Base-by-base conservation (phyloP, 2,329 filamentous ascomycete genomes). In the Diplocarpon rosae region DNA sequence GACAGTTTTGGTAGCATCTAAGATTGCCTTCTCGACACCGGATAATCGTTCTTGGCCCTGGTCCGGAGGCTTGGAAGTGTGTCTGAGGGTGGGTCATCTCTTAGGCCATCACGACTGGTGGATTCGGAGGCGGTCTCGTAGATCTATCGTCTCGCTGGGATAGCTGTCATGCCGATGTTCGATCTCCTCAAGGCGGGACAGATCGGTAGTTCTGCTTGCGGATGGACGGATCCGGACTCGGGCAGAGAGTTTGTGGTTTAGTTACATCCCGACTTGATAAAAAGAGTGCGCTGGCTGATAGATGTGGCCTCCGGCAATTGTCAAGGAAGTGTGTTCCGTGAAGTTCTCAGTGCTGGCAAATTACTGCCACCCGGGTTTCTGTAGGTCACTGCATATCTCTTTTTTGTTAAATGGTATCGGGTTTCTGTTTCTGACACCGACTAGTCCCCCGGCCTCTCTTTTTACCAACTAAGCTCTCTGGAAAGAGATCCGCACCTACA, bases 191-290 rank as follows among this genome's bases (percentile, higher is more conserved):
- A 1, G 29, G 27, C 9, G 28, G 41, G 33, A 6, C 37, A 34
- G 27, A 47, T 48, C 8, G 48, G 49, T 33, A 51, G 52, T 42
- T 52, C 48, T 8, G 43, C 44, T 12, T 52, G 45, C 34, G 71
- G 70, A 4, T 70, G 67, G 71, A 71, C 69, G 0, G 67, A 65
- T 2, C 58, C 62, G 2, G 62, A 67, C 17, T 43, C 41, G 17
- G 71, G 70, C 13, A 66, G 70, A 3, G 70, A 73, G 52, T 71
- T 73, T 38, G 66, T 63, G n/a, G 64, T 66, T 31, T 63, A 37
- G 41, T 28, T 24, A 24, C 20, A 24, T 24, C 7, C 7, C 20
- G 20, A 24, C 7, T 3, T 24, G 20, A 24, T 24, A 3, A 24
- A n/a, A n/a, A n/a, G 20, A 24, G 7, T 24, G 17, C 17, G 7